phyloP scores from a whole-genome alignment of 2,329 filamentous ascomycete species.

The Alternaria sp. region DNA sequence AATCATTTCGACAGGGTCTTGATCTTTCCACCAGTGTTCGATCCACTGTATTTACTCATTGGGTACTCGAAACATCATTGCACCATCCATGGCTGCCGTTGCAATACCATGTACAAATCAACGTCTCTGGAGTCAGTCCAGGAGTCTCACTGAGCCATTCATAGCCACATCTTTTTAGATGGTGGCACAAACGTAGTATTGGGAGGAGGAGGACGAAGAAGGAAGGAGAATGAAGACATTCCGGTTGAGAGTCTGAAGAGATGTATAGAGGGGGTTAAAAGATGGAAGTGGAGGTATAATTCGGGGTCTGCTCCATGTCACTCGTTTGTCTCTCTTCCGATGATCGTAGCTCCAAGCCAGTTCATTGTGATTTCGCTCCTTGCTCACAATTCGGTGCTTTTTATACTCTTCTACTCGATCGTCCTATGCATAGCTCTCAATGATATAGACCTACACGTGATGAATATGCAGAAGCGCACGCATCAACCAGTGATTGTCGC shows the following conservation, averaged over 20 bases:
- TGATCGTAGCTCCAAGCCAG: neutral
- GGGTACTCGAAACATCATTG: neutral
- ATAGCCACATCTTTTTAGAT: slow-evolving; percentile 1
- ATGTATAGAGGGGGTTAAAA: neutral
- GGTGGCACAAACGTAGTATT: neutral
- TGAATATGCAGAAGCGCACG: neutral
- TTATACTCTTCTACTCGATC: neutral
- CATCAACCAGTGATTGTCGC: neutral
- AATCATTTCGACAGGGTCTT: neutral
- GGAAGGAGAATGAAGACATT: neutral
- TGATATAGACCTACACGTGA: neutral
- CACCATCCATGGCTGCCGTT: neutral
- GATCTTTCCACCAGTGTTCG: neutral
- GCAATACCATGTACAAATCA: neutral
- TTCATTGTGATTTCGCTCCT: neutral
- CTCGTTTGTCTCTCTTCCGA: neutral
- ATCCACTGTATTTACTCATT: neutral
- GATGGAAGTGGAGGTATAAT: neutral
- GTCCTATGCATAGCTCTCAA: neutral
- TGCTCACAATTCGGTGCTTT: neutral
- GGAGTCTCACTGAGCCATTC: slow-evolving; percentile 16
- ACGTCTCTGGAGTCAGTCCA: neutral
- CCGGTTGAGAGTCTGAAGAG: neutral
- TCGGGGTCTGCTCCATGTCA: neutral
- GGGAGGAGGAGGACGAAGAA: slow-evolving; percentile 8